Percentiles rank a stretch among this genome's conserved stretches.
These are phyloP conservation scores for Pestalotiopsis sp. DNA, from an alignment of 2,329 filamentous ascomycete genomes.

Conservation along the genomic window DNA sequence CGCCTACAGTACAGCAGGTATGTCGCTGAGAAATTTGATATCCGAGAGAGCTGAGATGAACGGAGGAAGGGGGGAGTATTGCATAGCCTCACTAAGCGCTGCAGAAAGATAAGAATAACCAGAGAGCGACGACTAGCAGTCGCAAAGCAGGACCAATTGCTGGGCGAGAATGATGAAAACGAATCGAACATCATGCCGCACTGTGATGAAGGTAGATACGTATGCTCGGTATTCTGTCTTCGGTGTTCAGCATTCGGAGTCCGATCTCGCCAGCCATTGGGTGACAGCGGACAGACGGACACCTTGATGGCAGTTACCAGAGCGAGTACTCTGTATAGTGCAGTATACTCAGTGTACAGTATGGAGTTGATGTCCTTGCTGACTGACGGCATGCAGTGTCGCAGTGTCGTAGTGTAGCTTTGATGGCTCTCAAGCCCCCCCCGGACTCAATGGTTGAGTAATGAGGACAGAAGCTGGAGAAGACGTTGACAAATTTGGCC, in stretches of 20 bases:
- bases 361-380: background rate
- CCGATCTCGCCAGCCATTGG: background rate
- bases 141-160: background rate
- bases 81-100: background rate
- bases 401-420: background rate
- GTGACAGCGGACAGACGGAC: too few species aligned
- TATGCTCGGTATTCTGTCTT: background rate
- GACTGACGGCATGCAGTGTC: background rate
- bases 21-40: background rate
- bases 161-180: background rate
- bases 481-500: background rate
- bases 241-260: background rate
- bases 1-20: too few species aligned
- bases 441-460: background rate
- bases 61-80: background rate
- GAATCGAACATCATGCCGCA: background rate
- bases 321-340: background rate
- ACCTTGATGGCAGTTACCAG: too few species aligned
- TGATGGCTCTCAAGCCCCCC: background rate
- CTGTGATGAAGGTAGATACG: background rate
- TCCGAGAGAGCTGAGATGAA: background rate
- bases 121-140: background rate
- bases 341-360: background rate
- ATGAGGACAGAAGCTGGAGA: background rate
- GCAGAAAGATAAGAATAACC: background rate